Percentiles rank a stretch among this genome's conserved stretches.
Conservation (phyloP, 495 filamentous ascomycete genomes). For the Beverwykella pulmonaria region DNA sequence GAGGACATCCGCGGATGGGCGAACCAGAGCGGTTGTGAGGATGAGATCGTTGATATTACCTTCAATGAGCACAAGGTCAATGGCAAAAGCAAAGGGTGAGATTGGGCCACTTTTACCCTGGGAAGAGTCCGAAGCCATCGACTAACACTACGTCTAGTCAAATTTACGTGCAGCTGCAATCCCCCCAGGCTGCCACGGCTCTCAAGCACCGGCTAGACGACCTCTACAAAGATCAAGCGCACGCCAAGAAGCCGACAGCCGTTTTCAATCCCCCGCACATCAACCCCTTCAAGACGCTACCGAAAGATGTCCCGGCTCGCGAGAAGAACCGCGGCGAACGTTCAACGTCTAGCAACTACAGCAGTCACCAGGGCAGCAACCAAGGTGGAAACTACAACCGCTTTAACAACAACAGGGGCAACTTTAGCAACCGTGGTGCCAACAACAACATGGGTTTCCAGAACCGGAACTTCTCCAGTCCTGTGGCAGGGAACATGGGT, state of each 20-base stretch:
- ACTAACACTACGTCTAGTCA: conserved; percentile 59
- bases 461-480: conserved; percentile 55
- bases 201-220: conserved; percentile 80
- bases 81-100: conserved; percentile 95
- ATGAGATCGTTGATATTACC: conserved; percentile 86
- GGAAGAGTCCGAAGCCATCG: neutral
- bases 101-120: too few species aligned
- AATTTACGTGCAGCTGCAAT: conserved; percentile 84
- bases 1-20: conserved; percentile 93
- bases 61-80: conserved; percentile 99
- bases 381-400: conserved; percentile 41
- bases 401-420: conserved; percentile 45
- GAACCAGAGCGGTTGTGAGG: conserved; percentile 71
- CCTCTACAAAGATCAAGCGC: conserved; percentile 54
- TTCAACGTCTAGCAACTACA: conserved; percentile 45
- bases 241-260: conserved; percentile 68
- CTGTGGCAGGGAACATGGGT: conserved; percentile 38
- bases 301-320: conserved; percentile 84
- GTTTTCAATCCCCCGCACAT: conserved; percentile 73
- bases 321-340: conserved; percentile 60
- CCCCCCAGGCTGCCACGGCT: conserved; percentile 82
- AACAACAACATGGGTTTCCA: conserved; percentile 41
- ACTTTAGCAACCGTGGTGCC: conserved; percentile 40
- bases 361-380: conserved; percentile 46
- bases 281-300: conserved; percentile 90